A percentile compares a stretch with the other conserved stretches of the same genome.
Evolutionary conservation across 805 yeast genomes (phyloP).

Genomic region (Saccharomycopsis guyanensis): DNA sequence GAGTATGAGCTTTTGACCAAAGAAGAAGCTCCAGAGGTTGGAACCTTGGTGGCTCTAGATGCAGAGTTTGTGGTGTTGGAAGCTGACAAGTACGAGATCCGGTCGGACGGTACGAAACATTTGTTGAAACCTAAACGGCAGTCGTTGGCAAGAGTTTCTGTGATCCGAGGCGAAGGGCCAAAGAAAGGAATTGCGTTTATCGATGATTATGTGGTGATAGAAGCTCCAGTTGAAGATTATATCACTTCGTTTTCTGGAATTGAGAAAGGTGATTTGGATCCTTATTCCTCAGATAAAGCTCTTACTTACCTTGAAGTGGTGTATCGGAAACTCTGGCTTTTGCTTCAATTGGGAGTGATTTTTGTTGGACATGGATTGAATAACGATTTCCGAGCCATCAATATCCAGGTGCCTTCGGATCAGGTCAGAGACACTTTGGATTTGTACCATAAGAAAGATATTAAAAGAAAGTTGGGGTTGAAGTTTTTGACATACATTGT

Average conservation of each 20-base stretch:
- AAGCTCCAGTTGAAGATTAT: slow-evolving; percentile 69
- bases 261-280: slow-evolving; percentile 82
- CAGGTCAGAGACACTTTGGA: slow-evolving; percentile 90
- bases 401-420: slow-evolving; percentile 72
- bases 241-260: slow-evolving; percentile 92
- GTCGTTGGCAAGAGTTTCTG: slow-evolving; percentile 85
- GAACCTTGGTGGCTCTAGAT: slow-evolving; percentile 83
- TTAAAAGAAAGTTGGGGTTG: slow-evolving; percentile 72
- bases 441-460: slow-evolving; percentile 64
- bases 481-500: slow-evolving; percentile 81
- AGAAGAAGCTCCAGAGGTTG: slow-evolving; percentile 65
- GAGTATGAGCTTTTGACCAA: slow-evolving; percentile 65
- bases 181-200: slow-evolving; percentile 71
- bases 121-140: slow-evolving; percentile 67
- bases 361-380: slow-evolving; percentile 93
- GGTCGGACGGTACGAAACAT: slow-evolving; percentile 60
- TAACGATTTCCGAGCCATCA: slow-evolving; percentile 90
- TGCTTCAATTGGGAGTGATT: slow-evolving; percentile 79
- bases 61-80: slow-evolving; percentile 88
- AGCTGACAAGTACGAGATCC: slow-evolving; percentile 73
- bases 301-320: slow-evolving; percentile 77
- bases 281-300: slow-evolving; percentile 51
- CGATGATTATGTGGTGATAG: slow-evolving; percentile 83
- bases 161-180: slow-evolving; percentile 64
- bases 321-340: slow-evolving; percentile 83